Base-by-base conservation (phyloP, 2,329 filamentous ascomycete species). In the Graphilbum ipis-grandicollis region DNA sequence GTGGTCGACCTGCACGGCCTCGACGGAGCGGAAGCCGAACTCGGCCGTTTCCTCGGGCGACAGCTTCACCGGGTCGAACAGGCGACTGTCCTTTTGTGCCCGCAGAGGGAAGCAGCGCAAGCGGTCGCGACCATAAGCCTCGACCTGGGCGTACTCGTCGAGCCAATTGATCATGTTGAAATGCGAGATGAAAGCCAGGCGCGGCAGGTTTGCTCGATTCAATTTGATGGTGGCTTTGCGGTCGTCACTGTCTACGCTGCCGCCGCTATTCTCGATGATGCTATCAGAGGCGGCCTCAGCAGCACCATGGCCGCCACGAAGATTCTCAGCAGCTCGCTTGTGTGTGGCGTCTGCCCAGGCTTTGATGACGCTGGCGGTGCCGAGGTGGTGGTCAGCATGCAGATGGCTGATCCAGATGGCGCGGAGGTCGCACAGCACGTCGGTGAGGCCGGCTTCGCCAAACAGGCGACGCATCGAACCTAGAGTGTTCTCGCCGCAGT, bases 311-410 rank as follows among this genome's bases (percentile, higher is more conserved):
- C n/a, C n/a, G n/a, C n/a, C n/a, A n/a, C n/a, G n/a, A n/a, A n/a
- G n/a, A n/a, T n/a, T n/a, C n/a, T n/a, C n/a, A n/a, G n/a, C n/a
- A n/a, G 29, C 43, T 44, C 30, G 43, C 53, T 40, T 48, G 6
- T 49, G 59, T 30, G 58, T 67, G 43, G 57, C 59, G 31, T 75
- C 66, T 38, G 82, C 74, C 82, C 85, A 93, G 6, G 80, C 81
- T 48, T 71, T 76, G 49, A 96, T 72, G n/a, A 96, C 62, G 6
- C 75, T 71, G n/a, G 72, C 66, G 1, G 75, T 81, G 21, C 90
- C 90, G 17, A 98, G 68, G 51, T 96, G 90, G 56, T 98, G 90
- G 57, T 98, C 90, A 5, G 90, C 90, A 55, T 98, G 90, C 43
- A 93, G 63, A 58, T 98, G 90, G 54, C 83, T 93, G 56, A 98